Conservation (phyloP, 2,329 filamentous ascomycete genomes). For the Coniochaeta prunicola region DNA sequence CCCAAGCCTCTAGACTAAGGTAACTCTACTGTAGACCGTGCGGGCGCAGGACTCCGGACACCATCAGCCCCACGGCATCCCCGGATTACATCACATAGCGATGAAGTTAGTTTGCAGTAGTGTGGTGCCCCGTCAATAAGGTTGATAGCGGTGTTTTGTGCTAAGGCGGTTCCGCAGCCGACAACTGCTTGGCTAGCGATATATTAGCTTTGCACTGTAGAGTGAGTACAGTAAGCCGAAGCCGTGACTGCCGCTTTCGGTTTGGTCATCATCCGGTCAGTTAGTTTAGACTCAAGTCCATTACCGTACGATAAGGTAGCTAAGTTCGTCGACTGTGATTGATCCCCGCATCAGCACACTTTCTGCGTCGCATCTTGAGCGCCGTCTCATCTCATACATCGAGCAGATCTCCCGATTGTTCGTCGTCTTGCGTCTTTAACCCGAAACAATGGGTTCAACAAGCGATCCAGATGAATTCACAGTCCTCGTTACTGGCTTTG, state of each 20-base stretch:
- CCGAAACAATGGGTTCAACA: background rate
- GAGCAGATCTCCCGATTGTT: background rate
- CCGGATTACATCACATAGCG: no score
- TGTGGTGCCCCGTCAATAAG: no score
- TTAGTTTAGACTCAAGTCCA: no score
- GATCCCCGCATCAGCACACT: background rate
- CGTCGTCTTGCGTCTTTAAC: background rate
- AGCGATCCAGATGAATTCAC: conserved; percentile 40
- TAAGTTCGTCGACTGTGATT: no score
- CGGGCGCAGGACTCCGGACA: background rate
- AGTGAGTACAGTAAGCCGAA: background rate
- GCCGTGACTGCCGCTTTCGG: background rate
- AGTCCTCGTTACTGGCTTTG: conserved; percentile 56
- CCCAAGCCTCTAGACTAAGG: no score
- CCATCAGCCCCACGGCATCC: background rate
- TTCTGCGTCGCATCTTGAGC: background rate
- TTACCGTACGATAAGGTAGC: no score
- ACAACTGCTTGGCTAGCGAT: no score
- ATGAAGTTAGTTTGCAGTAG: no score
- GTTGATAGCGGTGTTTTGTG: no score
- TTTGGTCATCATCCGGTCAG: background rate
- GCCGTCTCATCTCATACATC: background rate
- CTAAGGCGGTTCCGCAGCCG: no score
- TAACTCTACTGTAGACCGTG: no score
- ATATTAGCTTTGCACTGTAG: background rate